Evolutionary conservation across 768 basidiomycete species (phyloP).

Genomic region (Roridomyces roridus): DNA sequence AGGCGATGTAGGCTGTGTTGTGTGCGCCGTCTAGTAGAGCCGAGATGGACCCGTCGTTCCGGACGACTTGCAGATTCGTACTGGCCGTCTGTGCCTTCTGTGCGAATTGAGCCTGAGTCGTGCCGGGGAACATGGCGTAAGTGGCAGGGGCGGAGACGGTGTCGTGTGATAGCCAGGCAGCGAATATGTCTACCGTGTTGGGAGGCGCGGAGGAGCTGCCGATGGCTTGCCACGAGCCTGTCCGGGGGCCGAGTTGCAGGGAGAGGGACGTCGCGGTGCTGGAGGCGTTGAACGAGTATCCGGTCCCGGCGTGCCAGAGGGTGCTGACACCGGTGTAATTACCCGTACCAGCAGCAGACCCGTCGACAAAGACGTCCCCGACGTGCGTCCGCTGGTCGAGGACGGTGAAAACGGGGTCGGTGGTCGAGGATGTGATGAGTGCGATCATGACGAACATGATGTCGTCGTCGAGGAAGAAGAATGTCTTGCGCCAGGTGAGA

Average conservation of each 20-base stretch:
- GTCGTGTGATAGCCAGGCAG: conserved; percentile 46
- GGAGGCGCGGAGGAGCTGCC: conserved; percentile 35
- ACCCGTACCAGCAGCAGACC: conserved; percentile 10
- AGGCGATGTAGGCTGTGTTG: conserved; percentile 45
- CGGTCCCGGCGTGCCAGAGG: conserved; percentile 40
- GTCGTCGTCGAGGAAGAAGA: conserved; percentile 42
- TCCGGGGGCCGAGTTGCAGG: conserved; percentile 30
- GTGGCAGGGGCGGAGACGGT: conserved; percentile 32
- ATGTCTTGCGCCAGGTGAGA: conserved; percentile 41
- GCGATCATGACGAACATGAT: conserved; percentile 40
- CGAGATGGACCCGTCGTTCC: conserved; percentile 42
- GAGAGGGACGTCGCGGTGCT: conserved; percentile 30
- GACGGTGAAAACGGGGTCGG: conserved; percentile 36
- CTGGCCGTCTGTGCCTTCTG: conserved; percentile 24
- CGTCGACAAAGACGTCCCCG: conserved; percentile 28
- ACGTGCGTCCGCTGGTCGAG: conserved; percentile 39
- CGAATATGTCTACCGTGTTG: conserved; percentile 39
- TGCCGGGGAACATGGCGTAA: conserved; percentile 52
- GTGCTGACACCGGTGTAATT: conserved; percentile 33
- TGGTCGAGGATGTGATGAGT: conserved; percentile 28
- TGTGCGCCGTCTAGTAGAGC: conserved; percentile 46
- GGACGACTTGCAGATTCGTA: conserved; percentile 36
- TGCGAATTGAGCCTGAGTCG: conserved; percentile 34
- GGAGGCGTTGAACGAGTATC: conserved; percentile 41
- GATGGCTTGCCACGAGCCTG: conserved; percentile 41